Evolutionary conservation across 805 yeast genomes (phyloP).

Genomic region (Ogataea paraovalis): DNA sequence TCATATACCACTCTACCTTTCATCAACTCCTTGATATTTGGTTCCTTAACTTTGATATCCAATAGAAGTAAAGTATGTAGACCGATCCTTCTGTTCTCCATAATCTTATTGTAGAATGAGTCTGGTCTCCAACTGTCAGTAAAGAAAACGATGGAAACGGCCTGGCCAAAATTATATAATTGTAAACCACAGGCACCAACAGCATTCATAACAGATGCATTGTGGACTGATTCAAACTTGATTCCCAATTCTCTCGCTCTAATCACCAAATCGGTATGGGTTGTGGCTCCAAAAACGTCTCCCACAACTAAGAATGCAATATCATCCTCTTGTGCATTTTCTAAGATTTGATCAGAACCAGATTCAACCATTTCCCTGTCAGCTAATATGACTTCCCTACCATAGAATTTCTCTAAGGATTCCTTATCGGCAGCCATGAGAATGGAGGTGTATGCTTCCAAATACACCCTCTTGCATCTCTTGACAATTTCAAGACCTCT

Average conservation of each 20-base stretch:
- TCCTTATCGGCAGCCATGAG: slow-evolving; percentile 85
- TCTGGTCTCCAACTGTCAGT: slow-evolving; percentile 97
- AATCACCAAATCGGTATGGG: slow-evolving; percentile 90
- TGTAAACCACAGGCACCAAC: slow-evolving; percentile 98
- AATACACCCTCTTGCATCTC: slow-evolving; percentile 82
- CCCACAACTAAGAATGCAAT: slow-evolving; percentile 95
- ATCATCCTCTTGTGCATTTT: slow-evolving; percentile 73
- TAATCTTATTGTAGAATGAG: slow-evolving; percentile 81
- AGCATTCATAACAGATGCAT: slow-evolving; percentile 97
- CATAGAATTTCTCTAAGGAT: slow-evolving; percentile 78
- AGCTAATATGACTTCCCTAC: slow-evolving; percentile 79
- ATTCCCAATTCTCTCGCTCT: slow-evolving; percentile 86
- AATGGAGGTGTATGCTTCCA: slow-evolving; percentile 94
- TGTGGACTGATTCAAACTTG: slow-evolving; percentile 78
- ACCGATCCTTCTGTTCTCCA: slow-evolving; percentile 88
- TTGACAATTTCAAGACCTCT: slow-evolving; percentile 86
- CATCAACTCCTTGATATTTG: slow-evolving; percentile 89
- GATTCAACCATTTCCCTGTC: slow-evolving; percentile 93
- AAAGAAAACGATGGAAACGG: slow-evolving; percentile 94
- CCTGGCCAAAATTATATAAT: slow-evolving; percentile 92
- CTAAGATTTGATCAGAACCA: slow-evolving; percentile 79
- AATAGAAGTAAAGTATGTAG: slow-evolving; percentile 83
- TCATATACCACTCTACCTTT: slow-evolving; percentile 89
- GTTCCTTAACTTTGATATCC: slow-evolving; percentile 96
- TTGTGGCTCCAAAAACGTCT: slow-evolving; percentile 97